These are phyloP conservation scores for Dendrobium huoshanense DNA, from an alignment of 106 monocot genomes.

Conservation along the genomic window DNA sequence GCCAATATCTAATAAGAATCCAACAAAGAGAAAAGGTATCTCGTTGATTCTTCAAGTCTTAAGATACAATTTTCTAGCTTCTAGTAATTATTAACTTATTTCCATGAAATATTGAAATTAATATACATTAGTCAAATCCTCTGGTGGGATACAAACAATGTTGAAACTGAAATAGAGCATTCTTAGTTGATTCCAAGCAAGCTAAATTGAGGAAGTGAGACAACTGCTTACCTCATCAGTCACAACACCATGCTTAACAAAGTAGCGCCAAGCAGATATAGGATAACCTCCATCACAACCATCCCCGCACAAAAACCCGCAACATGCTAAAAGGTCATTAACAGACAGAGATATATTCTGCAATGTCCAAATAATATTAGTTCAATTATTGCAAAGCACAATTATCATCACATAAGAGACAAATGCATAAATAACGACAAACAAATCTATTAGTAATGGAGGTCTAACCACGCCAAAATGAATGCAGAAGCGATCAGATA, in stretches of 20 bases:
- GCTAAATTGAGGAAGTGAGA: not conserved
- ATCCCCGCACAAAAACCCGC: conserved; percentile 90
- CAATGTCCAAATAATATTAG: not conserved
- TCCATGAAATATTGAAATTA: too few relatives aligned
- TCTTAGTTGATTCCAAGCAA: not conserved
- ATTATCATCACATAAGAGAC: not conserved
- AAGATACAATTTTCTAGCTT: conserved; percentile 13
- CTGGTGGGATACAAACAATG: too few relatives aligned
- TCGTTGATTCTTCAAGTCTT: too few relatives aligned
- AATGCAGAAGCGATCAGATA: conserved; percentile 92
- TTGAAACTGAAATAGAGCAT: too few relatives aligned
- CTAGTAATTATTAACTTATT: too few relatives aligned
- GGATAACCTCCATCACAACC: conserved; percentile 98
- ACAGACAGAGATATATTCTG: conserved; percentile 83
- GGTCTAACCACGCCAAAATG: conserved; percentile 56
- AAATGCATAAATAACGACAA: not conserved
- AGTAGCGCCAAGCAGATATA: conserved; percentile 80
- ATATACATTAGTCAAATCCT: too few relatives aligned
- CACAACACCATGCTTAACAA: conserved; percentile 81
- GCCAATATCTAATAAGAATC: too few relatives aligned
- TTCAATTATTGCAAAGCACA: not conserved
- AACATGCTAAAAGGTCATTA: conserved; percentile 89
- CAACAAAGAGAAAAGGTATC: too few relatives aligned
- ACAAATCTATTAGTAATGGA: conserved; percentile 23
- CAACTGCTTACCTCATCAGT: conserved; percentile 68